phyloP scores from a whole-genome alignment of 139 green algal genomes.

The Limnomonas spitsbergensis region DNA sequence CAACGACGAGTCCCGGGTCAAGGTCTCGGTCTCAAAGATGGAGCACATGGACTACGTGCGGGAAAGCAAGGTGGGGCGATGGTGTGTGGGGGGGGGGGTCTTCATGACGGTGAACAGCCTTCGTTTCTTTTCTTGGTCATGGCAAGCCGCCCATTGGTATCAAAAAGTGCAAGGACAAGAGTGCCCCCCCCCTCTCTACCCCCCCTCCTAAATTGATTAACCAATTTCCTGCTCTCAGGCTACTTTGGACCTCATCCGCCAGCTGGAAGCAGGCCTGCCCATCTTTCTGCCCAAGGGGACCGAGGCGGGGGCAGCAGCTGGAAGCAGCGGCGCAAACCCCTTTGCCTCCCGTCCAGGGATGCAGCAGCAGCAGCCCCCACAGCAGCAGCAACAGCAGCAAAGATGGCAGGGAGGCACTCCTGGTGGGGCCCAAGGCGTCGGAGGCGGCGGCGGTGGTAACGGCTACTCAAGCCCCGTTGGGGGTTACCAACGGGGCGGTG shows the following conservation, averaged over 20 bases:
- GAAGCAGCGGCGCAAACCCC: not conserved
- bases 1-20: constrained; percentile 81
- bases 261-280: constrained; percentile 10
- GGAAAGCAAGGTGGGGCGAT: constrained; percentile 22
- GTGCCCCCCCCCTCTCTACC: too few relatives aligned
- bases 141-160: too few relatives aligned
- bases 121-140: too few relatives aligned
- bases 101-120: not conserved
- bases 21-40: constrained; percentile 45
- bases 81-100: not conserved
- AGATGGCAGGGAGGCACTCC: too few relatives aligned
- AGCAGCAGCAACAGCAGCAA: not conserved
- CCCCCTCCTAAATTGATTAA: too few relatives aligned
- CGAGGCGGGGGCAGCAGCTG: too few relatives aligned
- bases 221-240: not conserved
- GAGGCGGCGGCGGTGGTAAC: too few relatives aligned
- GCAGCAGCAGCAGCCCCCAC: not conserved
- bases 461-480: too few relatives aligned
- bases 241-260: constrained; percentile 6
- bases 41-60: constrained; percentile 24
- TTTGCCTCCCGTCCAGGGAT: too few relatives aligned
- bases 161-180: too few relatives aligned
- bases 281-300: constrained; percentile 2
- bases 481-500: too few relatives aligned
- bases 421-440: too few relatives aligned